These are phyloP conservation scores for Tylopilus subfusipes DNA, from an alignment of 768 basidiomycete genomes.

Conservation along the genomic window DNA sequence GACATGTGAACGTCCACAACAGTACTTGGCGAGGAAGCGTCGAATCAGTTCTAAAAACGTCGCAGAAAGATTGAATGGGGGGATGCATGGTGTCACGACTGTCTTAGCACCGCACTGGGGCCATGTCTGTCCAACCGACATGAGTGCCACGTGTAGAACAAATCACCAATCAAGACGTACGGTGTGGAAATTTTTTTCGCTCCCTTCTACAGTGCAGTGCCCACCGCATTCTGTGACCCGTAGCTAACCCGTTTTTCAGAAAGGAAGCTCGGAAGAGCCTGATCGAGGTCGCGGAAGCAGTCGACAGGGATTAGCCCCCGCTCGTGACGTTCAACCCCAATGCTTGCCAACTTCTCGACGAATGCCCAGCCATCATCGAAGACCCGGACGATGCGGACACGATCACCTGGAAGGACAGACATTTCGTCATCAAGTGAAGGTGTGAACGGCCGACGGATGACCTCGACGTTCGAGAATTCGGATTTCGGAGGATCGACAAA, in stretches of 20 bases:
- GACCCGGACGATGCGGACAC: slow-evolving; percentile 47
- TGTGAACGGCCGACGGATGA: slow-evolving; percentile 52
- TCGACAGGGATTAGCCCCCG: slow-evolving; percentile 67
- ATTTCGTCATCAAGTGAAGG: slow-evolving; percentile 61
- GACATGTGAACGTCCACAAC: background rate
- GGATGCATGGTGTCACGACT: background rate
- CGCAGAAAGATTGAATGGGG: background rate
- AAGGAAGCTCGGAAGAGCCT: slow-evolving; percentile 48
- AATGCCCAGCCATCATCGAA: slow-evolving; percentile 75
- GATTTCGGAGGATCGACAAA: slow-evolving; percentile 32
- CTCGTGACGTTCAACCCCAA: slow-evolving; percentile 1
- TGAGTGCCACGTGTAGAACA: background rate
- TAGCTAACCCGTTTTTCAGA: slow-evolving; percentile 46
- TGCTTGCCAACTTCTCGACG: slow-evolving; percentile 43
- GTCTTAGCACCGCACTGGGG: background rate
- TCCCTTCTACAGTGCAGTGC: background rate
- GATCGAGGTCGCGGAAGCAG: slow-evolving; percentile 51
- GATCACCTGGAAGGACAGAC: slow-evolving; percentile 46
- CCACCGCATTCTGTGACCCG: background rate
- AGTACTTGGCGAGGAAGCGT: background rate
- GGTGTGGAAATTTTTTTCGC: background rate
- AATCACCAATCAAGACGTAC: slow-evolving; percentile 1
- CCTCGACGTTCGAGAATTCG: slow-evolving; percentile 43
- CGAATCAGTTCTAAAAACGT: background rate
- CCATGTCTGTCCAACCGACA: background rate